Conservation (phyloP, 2,329 filamentous ascomycete genomes). For the Claviceps quebecensis region DNA sequence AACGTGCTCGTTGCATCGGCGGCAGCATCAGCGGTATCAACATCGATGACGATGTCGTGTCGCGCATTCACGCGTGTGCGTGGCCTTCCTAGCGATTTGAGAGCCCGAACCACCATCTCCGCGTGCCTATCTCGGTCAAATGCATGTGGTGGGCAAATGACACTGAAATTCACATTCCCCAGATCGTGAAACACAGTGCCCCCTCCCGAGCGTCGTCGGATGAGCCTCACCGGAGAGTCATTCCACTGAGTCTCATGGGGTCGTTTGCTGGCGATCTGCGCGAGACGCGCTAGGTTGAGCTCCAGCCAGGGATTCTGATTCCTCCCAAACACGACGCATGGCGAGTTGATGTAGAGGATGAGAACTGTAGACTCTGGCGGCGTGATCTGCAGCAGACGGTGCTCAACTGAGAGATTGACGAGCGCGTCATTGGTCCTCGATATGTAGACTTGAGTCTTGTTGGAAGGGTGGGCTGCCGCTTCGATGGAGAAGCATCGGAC, state of each 20-base stretch:
- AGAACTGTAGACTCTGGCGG: conserved; percentile 61
- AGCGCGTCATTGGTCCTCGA: conserved; percentile 61
- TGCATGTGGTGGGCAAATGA: conserved; percentile 61
- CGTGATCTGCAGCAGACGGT: conserved; percentile 68
- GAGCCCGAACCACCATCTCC: conserved; percentile 80
- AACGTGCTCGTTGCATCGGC: conserved; percentile 25
- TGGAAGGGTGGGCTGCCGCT: conserved; percentile 27
- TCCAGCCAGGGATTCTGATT: conserved; percentile 98
- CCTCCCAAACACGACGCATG: conserved; percentile 79
- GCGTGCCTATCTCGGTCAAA: conserved; percentile 84
- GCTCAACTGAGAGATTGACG: conserved; percentile 87
- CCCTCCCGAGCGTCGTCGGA: conserved; percentile 75
- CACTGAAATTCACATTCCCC: conserved; percentile 90
- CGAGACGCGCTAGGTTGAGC: conserved; percentile 55
- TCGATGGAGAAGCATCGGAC: conserved; percentile 20
- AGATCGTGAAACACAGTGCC: conserved; percentile 88
- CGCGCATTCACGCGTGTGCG: conserved; percentile 68
- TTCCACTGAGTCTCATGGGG: conserved; percentile 13
- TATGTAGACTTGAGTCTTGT: conserved; percentile 52
- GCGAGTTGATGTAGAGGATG: conserved; percentile 77
- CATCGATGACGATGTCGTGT: conserved; percentile 78
- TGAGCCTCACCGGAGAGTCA: conserved; percentile 37
- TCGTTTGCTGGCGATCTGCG: conserved; percentile 10
- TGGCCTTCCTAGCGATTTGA: conserved; percentile 43
- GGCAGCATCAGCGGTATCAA: conserved; percentile 10